Percentiles rank a stretch among this genome's conserved stretches.
These are phyloP conservation scores for Aristolochia californica DNA, from an alignment of 164 flowering plant species.

Conservation along the genomic window DNA sequence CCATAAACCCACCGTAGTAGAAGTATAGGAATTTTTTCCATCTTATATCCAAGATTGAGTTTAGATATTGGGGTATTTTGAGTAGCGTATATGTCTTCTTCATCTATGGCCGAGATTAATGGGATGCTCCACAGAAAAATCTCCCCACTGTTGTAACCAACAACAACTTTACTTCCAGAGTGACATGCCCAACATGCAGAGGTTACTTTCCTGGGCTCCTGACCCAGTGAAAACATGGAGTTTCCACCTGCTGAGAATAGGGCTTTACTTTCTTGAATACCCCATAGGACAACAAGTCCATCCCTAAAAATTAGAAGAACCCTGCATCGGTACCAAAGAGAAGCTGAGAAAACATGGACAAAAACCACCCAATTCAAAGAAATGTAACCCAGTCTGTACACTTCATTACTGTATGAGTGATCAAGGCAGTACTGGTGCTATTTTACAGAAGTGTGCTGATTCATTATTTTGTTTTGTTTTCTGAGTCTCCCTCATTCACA, in stretches of 20 bases:
- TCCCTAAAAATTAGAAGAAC: constrained; percentile 55
- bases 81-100: constrained; percentile 16
- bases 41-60: constrained; percentile 72
- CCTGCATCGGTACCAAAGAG: constrained; percentile 31
- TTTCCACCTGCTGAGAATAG: constrained; percentile 42
- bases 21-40: constrained; percentile 66
- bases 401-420: no score
- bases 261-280: constrained; percentile 52
- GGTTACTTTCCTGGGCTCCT: constrained; percentile 60
- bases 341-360: background rate
- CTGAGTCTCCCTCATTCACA: no score
- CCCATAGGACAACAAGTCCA: constrained; percentile 71
- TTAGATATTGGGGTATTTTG: constrained; percentile 47
- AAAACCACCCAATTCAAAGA: no score
- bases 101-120: constrained; percentile 17
- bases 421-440: no score
- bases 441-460: no score
- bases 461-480: no score
- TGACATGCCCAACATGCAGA: constrained; percentile 91
- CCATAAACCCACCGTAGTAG: constrained; percentile 58
- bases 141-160: constrained; percentile 78
- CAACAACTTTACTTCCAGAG: constrained; percentile 66
- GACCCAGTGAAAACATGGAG: constrained; percentile 21
- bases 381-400: no score
- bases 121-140: constrained; percentile 56